These are phyloP conservation scores for Saccharomyces hybrid DNA, from an alignment of 1,139 yeast genomes.

Conservation along the genomic window DNA sequence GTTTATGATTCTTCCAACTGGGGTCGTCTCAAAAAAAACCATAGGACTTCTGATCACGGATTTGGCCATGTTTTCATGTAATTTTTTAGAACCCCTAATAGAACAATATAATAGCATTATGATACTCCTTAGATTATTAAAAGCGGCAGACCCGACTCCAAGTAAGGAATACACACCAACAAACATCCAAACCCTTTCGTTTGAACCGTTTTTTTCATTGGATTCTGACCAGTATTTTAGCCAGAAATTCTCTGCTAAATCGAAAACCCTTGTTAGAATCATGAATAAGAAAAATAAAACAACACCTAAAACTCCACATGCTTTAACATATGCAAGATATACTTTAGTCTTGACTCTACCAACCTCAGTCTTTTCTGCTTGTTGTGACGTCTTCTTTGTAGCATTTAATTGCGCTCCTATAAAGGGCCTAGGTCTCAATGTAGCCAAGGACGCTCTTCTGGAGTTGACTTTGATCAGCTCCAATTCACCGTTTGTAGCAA, in stretches of 20 bases:
- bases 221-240: constrained; percentile 56
- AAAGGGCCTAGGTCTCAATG: constrained; percentile 34
- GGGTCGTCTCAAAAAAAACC: constrained; percentile 74
- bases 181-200: constrained; percentile 43
- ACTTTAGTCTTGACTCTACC: constrained; percentile 63
- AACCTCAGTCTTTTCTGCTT: constrained; percentile 41
- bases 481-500: constrained; percentile 9
- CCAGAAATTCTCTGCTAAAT: constrained; percentile 48
- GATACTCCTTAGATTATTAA: constrained; percentile 44
- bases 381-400: constrained; percentile 33
- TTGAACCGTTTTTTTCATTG: constrained; percentile 38
- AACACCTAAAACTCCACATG: constrained; percentile 55
- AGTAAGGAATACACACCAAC: constrained; percentile 54
- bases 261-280: constrained; percentile 41
- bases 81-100: constrained; percentile 50
- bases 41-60: constrained; percentile 66
- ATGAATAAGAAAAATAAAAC: constrained; percentile 37
- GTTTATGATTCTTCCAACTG: constrained; percentile 64
- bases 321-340: constrained; percentile 53
- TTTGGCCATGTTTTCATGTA: constrained; percentile 57
- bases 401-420: constrained; percentile 19
- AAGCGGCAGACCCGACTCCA: constrained; percentile 45
- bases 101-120: constrained; percentile 57
- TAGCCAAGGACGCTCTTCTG: constrained; percentile 56
- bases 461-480: constrained; percentile 27